Evolutionary conservation across 2,329 filamentous ascomycete species (phyloP), one percentile per base, ranked within the genome.

Genomic region (Rhexocercosporidium sp.): DNA sequence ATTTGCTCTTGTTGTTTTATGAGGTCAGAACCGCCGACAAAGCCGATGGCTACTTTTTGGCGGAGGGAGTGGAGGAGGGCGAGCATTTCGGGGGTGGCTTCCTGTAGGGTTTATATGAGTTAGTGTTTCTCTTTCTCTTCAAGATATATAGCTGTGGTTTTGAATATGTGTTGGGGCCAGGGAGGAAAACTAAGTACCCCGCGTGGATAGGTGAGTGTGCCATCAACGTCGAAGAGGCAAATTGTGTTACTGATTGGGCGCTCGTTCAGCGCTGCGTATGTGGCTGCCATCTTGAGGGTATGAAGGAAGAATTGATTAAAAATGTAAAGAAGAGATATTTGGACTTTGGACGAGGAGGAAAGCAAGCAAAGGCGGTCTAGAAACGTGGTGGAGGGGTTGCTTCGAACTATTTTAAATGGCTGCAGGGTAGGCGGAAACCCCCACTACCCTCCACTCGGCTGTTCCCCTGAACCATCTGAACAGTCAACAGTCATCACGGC

Each of bases 1-100:
- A 98, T 88, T 83, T 98, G 95, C 81, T 98, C 96, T 81, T 98
- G 93, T 82, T 98, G 96, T 85, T 99, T 98, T 79, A 81, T 83
- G 70, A 97, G 88, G 85, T 98, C 92, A 75, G 92, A 96, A 78
- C 96, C 96, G 76, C 96, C 96, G 69, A 98, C 94, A 82, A 89
- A 97, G 74, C 94, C 94, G 77, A 97, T 93, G 75, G 93, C 92
- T 77, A 92, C 91, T 80, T 96, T 94, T 79, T 96, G 87, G 73
- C 96, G 93, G 74, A 98, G 90, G 61, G 85, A 84, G 57, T 90
- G 86, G 77, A 98, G 92, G 70, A 95, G 84, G 71, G 88, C 81
- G 72, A 97, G 90, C 86, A 97, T 96, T 79, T 97, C 92, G 64
- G 92, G 89, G 44, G 89, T 88, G 74, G 88, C 92, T 67, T 77